phyloP scores from a whole-genome alignment of 169 alveolate genomes.

The Cryptosporidium andersoni region DNA sequence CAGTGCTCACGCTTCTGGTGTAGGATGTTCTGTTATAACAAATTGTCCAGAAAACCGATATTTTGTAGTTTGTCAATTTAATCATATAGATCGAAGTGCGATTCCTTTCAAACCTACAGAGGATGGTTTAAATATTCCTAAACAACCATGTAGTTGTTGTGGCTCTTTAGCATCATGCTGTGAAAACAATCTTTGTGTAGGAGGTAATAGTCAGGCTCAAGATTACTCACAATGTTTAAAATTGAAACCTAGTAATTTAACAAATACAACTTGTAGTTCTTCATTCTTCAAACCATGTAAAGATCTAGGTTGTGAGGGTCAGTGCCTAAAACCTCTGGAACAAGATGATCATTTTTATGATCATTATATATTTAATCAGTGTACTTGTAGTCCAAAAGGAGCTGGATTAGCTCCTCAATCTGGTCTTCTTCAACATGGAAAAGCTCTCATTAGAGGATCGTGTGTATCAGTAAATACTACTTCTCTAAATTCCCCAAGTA shows the following conservation, averaged over 20 bases:
- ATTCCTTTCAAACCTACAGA: slow-evolving; percentile 53
- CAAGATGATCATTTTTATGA: slow-evolving; percentile 49
- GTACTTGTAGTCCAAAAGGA: slow-evolving; percentile 64
- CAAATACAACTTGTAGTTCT: slow-evolving; percentile 28
- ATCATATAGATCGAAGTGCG: slow-evolving; percentile 16
- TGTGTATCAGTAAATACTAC: slow-evolving; percentile 51
- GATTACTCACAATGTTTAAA: slow-evolving; percentile 51
- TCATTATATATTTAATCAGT: slow-evolving; percentile 61
- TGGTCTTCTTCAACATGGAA: slow-evolving; percentile 56
- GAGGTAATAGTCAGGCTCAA: slow-evolving; percentile 68
- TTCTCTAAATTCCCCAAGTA: slow-evolving; percentile 33
- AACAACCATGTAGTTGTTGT: slow-evolving; percentile 65
- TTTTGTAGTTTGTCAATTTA: slow-evolving; percentile 64
- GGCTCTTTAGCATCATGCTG: slow-evolving; percentile 64
- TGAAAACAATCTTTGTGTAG: slow-evolving; percentile 68
- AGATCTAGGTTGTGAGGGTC: slow-evolving; percentile 54
- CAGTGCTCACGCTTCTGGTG: slow-evolving; percentile 69
- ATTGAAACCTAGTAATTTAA: background rate
- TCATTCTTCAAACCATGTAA: slow-evolving; percentile 37
- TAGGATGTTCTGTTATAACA: slow-evolving; percentile 59
- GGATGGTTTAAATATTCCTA: slow-evolving; percentile 52
- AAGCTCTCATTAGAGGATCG: slow-evolving; percentile 58
- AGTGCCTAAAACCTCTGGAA: slow-evolving; percentile 57
- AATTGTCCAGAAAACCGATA: slow-evolving; percentile 66
- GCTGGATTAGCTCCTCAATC: slow-evolving; percentile 58